Base-by-base conservation (phyloP, 257 asterid genomes). In the Cruciata laevipes region DNA sequence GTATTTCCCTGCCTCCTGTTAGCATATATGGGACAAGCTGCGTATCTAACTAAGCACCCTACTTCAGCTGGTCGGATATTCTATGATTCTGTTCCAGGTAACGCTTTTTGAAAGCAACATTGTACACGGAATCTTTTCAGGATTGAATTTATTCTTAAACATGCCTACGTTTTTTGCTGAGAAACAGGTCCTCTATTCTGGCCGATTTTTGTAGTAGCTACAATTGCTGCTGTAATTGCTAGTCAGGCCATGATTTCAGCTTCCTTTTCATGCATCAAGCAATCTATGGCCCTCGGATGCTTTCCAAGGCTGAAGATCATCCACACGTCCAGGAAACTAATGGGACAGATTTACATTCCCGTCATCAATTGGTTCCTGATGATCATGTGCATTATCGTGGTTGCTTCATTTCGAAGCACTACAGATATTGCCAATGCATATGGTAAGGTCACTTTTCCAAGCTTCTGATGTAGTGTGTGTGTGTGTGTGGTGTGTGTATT, bases 221-320 rank as follows among this genome's bases (percentile, higher is more conserved):
- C 98, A 24, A 6, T 90, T 49, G 99, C 99, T 67, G 99, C 99
- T 67, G 10, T 90, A 63, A 89, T 94, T 71, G 99, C 99, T 14
- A 94, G 99, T 63, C 98, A 90, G 76, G 99, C 99, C 47, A 94
- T 90, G 99, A 90, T 90, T 77, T 90, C 99, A 0, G 99, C 99
- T 73, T 87, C 99, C 1, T 94, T 94, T 74, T 94, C 99, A 0
- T 89, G 96, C 69, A 87, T 94, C 57, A 94, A 90, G 76, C 99
- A 94, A 79, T 83, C 98, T 57, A 89, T 89, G 96, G 95, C 99
- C 59, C 98, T 94, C 4, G 96, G 98, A 37, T 90, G 99, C 87
- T 94, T 94, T 81, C 99, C 99, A 2, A 69, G 99, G 66, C 68
- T 94, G 81, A 94, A 94, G 83, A 82, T 90, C n/a, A 67, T 94